Percentiles rank a stretch among this genome's conserved stretches.
Conservation (phyloP, 768 basidiomycete genomes). For the Tylopilus felleus region DNA sequence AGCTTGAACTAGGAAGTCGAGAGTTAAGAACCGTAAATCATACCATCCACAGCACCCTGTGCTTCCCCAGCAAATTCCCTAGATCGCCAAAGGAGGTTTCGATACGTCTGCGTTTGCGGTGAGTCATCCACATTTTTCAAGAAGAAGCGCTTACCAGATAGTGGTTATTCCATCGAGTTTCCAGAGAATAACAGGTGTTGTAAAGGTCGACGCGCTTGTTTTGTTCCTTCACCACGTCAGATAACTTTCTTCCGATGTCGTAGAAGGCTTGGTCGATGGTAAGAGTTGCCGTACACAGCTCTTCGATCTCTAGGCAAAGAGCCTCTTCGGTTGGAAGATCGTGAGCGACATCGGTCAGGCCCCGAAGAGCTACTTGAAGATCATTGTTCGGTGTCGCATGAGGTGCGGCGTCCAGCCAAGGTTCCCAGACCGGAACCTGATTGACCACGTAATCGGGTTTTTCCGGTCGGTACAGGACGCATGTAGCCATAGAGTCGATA, state of each 20-base stretch:
- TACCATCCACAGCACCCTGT: conserved; percentile 17
- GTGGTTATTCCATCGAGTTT: conserved; percentile 16
- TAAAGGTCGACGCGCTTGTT: conserved; percentile 9
- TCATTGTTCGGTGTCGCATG: not conserved
- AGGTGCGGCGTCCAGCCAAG: too few species aligned
- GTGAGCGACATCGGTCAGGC: not conserved
- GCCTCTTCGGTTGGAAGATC: conserved; percentile 11
- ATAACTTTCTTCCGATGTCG: conserved; percentile 9
- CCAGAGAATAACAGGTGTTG: conserved; percentile 7
- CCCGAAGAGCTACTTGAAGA: not conserved
- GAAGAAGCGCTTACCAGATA: conserved; percentile 2
- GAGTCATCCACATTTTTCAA: not conserved
- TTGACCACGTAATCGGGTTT: not conserved
- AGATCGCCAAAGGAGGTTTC: conserved; percentile 17
- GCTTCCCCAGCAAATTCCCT: conserved; percentile 21
- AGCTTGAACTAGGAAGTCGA: not conserved
- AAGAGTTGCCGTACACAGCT: conserved; percentile 13
- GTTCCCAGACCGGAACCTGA: not conserved
- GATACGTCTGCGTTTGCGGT: conserved; percentile 10
- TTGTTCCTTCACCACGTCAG: conserved; percentile 8
- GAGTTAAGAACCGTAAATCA: not conserved
- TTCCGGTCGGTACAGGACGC: not conserved
- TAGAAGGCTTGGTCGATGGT: conserved; percentile 17
- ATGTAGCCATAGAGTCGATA: conserved; percentile 5
- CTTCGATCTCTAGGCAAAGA: conserved; percentile 16